Conservation (phyloP, 208 protist species). For the Hexamita inflata region DNA sequence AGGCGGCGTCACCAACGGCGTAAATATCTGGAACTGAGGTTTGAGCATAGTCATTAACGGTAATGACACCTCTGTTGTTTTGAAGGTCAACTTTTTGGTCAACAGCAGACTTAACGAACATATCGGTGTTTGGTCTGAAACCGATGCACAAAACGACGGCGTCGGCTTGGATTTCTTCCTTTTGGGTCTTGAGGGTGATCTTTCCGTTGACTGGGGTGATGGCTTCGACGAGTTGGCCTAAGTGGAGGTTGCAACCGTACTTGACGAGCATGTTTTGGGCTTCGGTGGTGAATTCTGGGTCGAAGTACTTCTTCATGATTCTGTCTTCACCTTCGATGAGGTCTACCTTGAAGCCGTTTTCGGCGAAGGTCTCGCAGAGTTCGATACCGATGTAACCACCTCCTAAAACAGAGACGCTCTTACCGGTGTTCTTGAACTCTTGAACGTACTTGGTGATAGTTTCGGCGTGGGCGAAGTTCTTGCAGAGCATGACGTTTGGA, state of each 20-base stretch:
- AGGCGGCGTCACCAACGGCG: constrained; percentile 17
- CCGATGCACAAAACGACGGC: constrained; percentile 7
- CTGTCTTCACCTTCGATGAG: constrained; percentile 1
- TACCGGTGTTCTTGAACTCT: neutral
- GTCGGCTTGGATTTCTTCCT: neutral
- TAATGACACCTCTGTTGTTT: neutral
- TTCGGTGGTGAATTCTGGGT: neutral
- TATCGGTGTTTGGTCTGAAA: constrained; percentile 13
- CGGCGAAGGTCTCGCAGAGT: neutral
- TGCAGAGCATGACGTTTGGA: neutral
- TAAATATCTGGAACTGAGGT: constrained; percentile 6
- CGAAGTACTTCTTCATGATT: constrained; percentile 7
- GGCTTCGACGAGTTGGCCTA: neutral
- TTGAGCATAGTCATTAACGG: neutral
- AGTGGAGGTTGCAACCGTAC: neutral
- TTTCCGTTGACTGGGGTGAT: neutral
- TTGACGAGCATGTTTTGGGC: neutral
- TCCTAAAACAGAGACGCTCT: neutral
- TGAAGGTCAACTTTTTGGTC: neutral
- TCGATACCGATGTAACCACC: constrained; percentile 26
- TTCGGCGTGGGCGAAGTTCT: constrained; percentile 23
- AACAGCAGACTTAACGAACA: neutral
- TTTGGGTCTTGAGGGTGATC: neutral
- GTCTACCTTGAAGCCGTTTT: neutral
- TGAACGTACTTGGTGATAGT: neutral